Base-by-base conservation (phyloP, 2,329 filamentous ascomycete genomes). In the Gaeumannomyces sp. region DNA sequence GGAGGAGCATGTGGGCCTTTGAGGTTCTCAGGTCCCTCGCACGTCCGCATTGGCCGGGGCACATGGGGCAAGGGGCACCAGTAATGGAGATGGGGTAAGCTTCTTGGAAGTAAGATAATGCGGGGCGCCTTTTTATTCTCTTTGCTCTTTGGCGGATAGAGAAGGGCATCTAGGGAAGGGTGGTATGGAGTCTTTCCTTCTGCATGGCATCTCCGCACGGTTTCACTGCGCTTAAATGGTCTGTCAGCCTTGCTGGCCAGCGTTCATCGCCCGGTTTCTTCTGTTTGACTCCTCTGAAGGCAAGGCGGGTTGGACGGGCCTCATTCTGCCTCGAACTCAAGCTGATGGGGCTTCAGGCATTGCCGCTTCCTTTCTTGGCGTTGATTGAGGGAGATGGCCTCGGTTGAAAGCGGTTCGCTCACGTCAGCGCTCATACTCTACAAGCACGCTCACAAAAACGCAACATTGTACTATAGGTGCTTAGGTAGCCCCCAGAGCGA, bases 71-170 rank as follows among this genome's bases (percentile, higher is more conserved):
- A 28, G 25, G 10, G 33, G 25, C 31, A 19, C 11, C 38, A n/a
- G 60, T 61, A 38, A 61, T 38, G 33, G 29, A 27, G 60, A 27
- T 10, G 60, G 33, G 33, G 25, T 22, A 28, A 45, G 28, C 6
- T 8, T 25, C 38, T 28, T 28, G 45, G 14, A 22, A 50, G 45
- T n/a, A 50, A 50, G 45, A 1, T 61, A 38, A 31, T 38, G 33
- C 29, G 59, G 59, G 29, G 59, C 33, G 31, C n/a, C 33, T 38
- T 53, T n/a, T 53, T 53, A 28, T 8, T 3, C 25, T 27, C 7
- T 29, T 62, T 56, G 60, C 38, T 59, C 29, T 63, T 58, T 4
- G 6, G 53, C 28, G 29, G 61, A 63, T 63, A 63, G 50, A 63
- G 29, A 58, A 63, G 61, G 22, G 60, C 45, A 53, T 53, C 7